phyloP scores from a whole-genome alignment of 495 filamentous ascomycete genomes.

The Arthonia radiata region DNA sequence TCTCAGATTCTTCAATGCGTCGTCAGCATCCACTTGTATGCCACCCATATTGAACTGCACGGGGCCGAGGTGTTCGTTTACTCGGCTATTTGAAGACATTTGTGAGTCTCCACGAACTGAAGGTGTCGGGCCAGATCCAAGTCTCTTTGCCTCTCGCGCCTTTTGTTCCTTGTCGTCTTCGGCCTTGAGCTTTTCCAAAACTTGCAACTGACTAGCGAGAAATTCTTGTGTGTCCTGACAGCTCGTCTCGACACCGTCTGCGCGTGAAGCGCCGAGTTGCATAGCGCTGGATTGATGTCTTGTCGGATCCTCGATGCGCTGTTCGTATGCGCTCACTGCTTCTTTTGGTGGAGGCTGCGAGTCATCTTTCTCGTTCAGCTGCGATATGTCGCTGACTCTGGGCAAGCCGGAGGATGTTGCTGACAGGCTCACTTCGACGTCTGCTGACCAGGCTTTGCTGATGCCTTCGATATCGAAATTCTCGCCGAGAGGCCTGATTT shows the following conservation, averaged over 20 bases:
- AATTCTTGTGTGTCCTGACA: slow-evolving; percentile 45
- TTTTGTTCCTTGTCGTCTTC: slow-evolving; percentile 37
- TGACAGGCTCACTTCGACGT: slow-evolving; percentile 31
- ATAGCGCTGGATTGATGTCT: too few relatives aligned
- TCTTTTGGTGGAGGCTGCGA: slow-evolving; percentile 1
- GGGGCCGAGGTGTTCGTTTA: slow-evolving; percentile 78
- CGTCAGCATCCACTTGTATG: slow-evolving; percentile 89
- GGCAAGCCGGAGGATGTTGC: slow-evolving; percentile 2
- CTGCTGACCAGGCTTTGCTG: slow-evolving; percentile 60
- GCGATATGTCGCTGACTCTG: slow-evolving; percentile 7
- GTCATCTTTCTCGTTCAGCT: slow-evolving; percentile 2
- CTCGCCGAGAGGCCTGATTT: slow-evolving; percentile 82
- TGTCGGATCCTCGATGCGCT: slow-evolving; percentile 48
- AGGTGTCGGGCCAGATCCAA: too few relatives aligned
- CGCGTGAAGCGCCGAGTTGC: slow-evolving; percentile 25
- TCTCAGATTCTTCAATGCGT: slow-evolving; percentile 73
- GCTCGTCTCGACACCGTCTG: slow-evolving; percentile 17
- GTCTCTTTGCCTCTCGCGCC: slow-evolving; percentile 7
- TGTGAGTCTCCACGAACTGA: too few relatives aligned
- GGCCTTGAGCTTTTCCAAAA: slow-evolving; percentile 39
- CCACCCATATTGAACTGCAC: slow-evolving; percentile 96
- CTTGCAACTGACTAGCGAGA: slow-evolving; percentile 43
- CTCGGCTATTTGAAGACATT: slow-evolving; percentile 31
- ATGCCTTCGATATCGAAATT: slow-evolving; percentile 78
- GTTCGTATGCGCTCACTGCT: slow-evolving; percentile 51